Percentiles rank a stretch among this genome's conserved stretches.
These are phyloP conservation scores for Mycena rebaudengoi DNA, from an alignment of 768 basidiomycete species.

Conservation along the genomic window DNA sequence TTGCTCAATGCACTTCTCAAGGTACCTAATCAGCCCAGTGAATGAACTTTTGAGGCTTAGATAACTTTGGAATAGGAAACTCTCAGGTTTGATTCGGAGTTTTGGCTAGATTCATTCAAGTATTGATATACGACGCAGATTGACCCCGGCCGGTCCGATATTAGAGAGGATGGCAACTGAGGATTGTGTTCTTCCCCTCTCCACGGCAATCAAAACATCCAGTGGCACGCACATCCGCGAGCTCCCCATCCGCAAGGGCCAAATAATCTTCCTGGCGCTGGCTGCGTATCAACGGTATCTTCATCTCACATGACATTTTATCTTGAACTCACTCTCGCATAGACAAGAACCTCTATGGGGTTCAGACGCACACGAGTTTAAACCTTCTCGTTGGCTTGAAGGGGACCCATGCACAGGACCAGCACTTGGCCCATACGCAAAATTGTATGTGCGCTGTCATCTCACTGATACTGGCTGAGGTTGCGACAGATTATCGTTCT, in stretches of 20 bases:
- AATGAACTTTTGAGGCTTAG: neutral
- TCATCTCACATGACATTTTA: conserved; percentile 2
- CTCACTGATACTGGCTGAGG: conserved; percentile 6
- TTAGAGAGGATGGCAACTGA: conserved; percentile 3
- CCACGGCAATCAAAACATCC: neutral
- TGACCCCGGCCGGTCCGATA: too few relatives aligned
- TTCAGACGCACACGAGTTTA: conserved; percentile 11
- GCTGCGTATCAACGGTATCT: conserved; percentile 13
- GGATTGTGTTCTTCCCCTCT: neutral
- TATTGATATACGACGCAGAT: too few relatives aligned
- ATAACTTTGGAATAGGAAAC: conserved; percentile 1
- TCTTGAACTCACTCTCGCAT: neutral
- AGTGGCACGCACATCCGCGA: neutral
- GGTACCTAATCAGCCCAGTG: neutral
- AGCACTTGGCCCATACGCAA: conserved; percentile 17
- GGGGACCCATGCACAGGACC: neutral
- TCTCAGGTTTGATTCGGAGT: conserved; percentile 8
- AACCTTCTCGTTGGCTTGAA: conserved; percentile 10
- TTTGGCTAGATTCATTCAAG: too few relatives aligned
- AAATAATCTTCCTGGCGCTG: too few relatives aligned
- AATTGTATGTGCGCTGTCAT: conserved; percentile 1
- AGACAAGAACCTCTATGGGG: conserved; percentile 14
- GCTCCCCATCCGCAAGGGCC: conserved; percentile 10
- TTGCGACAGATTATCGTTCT: neutral
- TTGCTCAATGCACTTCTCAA: conserved; percentile 22